A percentile compares a stretch with the other conserved stretches of the same genome.
phyloP scores from a whole-genome alignment of 345 rosid species.

The Lepidium sativum region DNA sequence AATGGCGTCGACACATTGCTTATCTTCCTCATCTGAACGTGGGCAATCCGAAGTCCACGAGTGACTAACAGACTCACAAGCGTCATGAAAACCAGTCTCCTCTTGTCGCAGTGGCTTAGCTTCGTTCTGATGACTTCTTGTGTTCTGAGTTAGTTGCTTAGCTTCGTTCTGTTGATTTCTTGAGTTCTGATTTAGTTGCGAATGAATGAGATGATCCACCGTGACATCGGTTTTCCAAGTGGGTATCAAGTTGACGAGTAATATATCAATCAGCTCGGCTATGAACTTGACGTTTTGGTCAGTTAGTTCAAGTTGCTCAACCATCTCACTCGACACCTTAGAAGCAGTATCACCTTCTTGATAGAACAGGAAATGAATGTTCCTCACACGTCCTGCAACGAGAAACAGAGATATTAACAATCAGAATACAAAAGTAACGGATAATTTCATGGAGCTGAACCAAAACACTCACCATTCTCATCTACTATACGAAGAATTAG shows the following conservation, averaged over 20 bases:
- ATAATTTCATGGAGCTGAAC: not conserved
- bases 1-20: conserved; percentile 2
- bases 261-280: conserved; percentile 69
- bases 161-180: conserved; percentile 21
- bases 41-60: conserved; percentile 19
- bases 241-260: conserved; percentile 51
- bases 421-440: not conserved
- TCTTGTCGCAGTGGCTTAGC: conserved; percentile 13
- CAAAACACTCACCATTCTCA: conserved; percentile 41
- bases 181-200: conserved; percentile 23
- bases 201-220: conserved; percentile 33
- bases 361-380: conserved; percentile 70
- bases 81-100: conserved; percentile 20
- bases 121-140: conserved; percentile 23
- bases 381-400: conserved; percentile 60
- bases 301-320: conserved; percentile 73
- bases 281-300: conserved; percentile 63
- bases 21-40: conserved; percentile 18
- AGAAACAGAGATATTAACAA: not conserved
- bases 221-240: conserved; percentile 47
- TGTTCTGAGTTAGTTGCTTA: conserved; percentile 16
- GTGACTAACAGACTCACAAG: conserved; percentile 20
- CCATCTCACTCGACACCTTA: conserved; percentile 89
- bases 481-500: conserved; percentile 70
- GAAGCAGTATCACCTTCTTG: conserved; percentile 74